Evolutionary conservation across 257 asterid species (phyloP).

Genomic region (Coffea eugenioides): DNA sequence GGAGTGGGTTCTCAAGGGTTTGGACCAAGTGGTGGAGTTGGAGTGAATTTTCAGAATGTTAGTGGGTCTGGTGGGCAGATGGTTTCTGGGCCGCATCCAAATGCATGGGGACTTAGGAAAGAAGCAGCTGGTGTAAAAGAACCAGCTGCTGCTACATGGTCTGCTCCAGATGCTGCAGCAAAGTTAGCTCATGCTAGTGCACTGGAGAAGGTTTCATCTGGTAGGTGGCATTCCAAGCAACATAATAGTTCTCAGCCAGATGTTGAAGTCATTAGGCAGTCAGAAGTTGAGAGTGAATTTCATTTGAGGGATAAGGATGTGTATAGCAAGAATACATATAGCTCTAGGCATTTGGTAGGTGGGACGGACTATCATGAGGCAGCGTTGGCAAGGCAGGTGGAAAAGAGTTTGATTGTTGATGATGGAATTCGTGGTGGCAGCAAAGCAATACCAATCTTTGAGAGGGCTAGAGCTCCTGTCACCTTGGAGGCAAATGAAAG

Average conservation of each 20-base stretch:
- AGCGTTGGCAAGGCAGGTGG: conserved; percentile 39
- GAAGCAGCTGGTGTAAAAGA: conserved; percentile 56
- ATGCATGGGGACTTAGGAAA: conserved; percentile 86
- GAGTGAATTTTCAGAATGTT: conserved; percentile 43
- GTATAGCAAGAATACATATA: conserved; percentile 30
- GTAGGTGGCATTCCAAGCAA: conserved; percentile 86
- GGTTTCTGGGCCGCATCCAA: conserved; percentile 54
- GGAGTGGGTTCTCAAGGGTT: conserved; percentile 39
- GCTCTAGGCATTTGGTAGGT: conserved; percentile 33
- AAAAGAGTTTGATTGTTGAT: conserved; percentile 47
- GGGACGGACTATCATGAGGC: conserved; percentile 36
- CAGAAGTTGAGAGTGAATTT: conserved; percentile 37
- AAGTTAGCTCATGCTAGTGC: conserved; percentile 94
- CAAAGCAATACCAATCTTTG: conserved; percentile 43
- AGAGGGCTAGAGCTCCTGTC: conserved; percentile 37
- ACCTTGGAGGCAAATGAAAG: conserved; percentile 48
- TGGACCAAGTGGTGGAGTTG: conserved; percentile 39
- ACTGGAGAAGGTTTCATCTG: conserved; percentile 87
- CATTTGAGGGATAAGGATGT: conserved; percentile 27
- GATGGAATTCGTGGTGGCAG: conserved; percentile 44
- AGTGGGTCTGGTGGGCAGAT: conserved; percentile 46
- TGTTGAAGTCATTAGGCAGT: conserved; percentile 38
- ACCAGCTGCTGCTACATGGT: conserved; percentile 54
- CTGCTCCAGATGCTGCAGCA: conserved; percentile 68
- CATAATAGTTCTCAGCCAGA: conserved; percentile 44